Evolutionary conservation across 1,139 yeast genomes (phyloP).

Genomic region (Suhomyces yuchorum): DNA sequence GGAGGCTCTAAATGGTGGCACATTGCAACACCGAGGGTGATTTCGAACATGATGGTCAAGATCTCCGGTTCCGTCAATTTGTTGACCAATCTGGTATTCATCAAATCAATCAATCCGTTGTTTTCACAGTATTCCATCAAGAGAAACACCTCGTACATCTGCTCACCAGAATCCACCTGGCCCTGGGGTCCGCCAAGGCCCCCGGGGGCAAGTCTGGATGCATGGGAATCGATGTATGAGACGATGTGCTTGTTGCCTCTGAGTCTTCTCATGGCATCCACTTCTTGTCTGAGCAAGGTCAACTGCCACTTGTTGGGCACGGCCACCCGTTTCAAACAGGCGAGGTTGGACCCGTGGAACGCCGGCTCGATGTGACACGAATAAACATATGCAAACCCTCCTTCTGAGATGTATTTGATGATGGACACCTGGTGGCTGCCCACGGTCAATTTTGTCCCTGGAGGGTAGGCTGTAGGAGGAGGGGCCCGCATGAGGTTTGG

Average conservation of each 20-base stretch:
- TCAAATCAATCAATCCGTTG: conserved; percentile 86
- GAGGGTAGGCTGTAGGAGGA: conserved; percentile 60
- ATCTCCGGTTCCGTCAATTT: conserved; percentile 83
- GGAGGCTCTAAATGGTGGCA: conserved; percentile 87
- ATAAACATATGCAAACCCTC: conserved; percentile 83
- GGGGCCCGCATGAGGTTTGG: conserved; percentile 27
- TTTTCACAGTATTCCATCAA: conserved; percentile 91
- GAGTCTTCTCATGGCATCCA: conserved; percentile 80
- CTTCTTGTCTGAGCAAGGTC: conserved; percentile 71
- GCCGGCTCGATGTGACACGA: conserved; percentile 60
- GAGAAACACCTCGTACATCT: conserved; percentile 82
- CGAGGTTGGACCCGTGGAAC: conserved; percentile 48
- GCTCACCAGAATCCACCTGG: conserved; percentile 24
- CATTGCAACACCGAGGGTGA: conserved; percentile 79
- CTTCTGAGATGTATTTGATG: conserved; percentile 60
- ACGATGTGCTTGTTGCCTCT: conserved; percentile 80
- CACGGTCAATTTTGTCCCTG: conserved; percentile 64
- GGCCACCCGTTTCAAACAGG: conserved; percentile 73
- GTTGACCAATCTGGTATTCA: conserved; percentile 86
- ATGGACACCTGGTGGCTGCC: conserved; percentile 64
- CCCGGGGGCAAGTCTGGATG: conserved; percentile 56
- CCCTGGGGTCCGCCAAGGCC: conserved; percentile 29
- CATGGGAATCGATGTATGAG: conserved; percentile 91
- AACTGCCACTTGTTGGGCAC: conserved; percentile 74
- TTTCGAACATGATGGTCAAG: conserved; percentile 77